Evolutionary conservation across 345 rosid genomes (phyloP).

Genomic region (Dipteronia sinensis): DNA sequence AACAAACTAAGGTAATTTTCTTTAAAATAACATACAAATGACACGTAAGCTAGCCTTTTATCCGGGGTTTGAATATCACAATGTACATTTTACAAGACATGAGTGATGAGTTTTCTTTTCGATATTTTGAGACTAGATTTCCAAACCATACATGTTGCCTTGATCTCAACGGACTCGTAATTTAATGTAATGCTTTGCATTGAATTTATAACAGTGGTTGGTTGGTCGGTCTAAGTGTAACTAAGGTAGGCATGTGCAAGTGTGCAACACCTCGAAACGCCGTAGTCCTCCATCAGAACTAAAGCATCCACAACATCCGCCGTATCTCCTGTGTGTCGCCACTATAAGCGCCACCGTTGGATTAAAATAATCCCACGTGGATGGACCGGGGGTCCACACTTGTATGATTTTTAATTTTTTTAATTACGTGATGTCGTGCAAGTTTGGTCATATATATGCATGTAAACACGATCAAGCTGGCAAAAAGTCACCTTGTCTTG

Average conservation of each 20-base stretch:
- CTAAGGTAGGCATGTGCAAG: conserved; percentile 33
- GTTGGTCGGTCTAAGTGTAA: neutral
- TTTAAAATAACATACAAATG: too few species aligned
- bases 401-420: neutral
- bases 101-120: too few species aligned
- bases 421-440: neutral
- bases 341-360: conserved; percentile 8
- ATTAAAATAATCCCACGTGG: conserved; percentile 24
- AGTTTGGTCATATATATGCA: neutral
- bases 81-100: too few species aligned
- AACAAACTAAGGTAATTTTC: neutral
- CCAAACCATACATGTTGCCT: too few species aligned
- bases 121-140: too few species aligned
- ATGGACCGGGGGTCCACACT: conserved; percentile 25
- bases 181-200: neutral
- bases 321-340: conserved; percentile 42
- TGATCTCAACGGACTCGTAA: too few species aligned
- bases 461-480: conserved; percentile 20
- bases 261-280: conserved; percentile 46
- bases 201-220: conserved; percentile 16
- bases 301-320: conserved; percentile 47
- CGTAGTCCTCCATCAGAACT: conserved; percentile 41
- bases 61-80: too few species aligned
- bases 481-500: conserved; percentile 22
- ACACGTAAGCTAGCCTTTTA: too few species aligned